Percentiles rank a stretch among this genome's conserved stretches.
Evolutionary conservation across 495 filamentous ascomycete species (phyloP).

Genomic region (Neurospora sp.): DNA sequence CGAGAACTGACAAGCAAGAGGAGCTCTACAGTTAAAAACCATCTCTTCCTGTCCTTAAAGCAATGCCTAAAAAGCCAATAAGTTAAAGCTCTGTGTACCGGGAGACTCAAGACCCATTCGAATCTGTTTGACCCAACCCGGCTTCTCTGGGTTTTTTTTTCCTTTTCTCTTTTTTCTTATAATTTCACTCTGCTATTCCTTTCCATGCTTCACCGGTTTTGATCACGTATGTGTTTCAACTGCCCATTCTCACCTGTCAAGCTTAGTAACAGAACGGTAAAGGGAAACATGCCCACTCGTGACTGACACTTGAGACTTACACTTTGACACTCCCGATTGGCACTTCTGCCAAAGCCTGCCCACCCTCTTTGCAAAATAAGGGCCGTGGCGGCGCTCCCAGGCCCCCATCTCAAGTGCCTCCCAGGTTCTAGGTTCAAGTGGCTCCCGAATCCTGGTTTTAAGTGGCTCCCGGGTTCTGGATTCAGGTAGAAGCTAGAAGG

Average conservation of each 20-base stretch:
- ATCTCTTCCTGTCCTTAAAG: not conserved
- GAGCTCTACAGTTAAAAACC: rapidly evolving
- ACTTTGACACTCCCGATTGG: not conserved
- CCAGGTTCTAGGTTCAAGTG: no score
- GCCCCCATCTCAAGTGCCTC: not conserved
- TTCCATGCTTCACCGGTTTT: not conserved
- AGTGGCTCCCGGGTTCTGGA: not conserved
- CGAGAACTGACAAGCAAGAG: not conserved
- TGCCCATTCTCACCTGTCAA: not conserved
- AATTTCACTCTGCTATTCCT: not conserved
- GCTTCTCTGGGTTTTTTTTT: not conserved
- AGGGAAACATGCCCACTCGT: not conserved
- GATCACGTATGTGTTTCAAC: not conserved
- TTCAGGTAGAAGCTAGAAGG: not conserved
- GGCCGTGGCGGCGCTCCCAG: not conserved
- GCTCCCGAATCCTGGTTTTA: not conserved
- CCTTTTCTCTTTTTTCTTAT: not conserved
- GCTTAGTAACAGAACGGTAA: not conserved
- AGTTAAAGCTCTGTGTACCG: not conserved
- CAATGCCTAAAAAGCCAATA: not conserved
- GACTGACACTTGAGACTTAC: not conserved
- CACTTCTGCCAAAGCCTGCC: not conserved
- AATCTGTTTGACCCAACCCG: not conserved
- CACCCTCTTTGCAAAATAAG: not conserved
- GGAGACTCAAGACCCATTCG: not conserved